These are phyloP conservation scores for Apiospora koreana DNA, from an alignment of 2,329 filamentous ascomycete genomes.

Conservation along the genomic window DNA sequence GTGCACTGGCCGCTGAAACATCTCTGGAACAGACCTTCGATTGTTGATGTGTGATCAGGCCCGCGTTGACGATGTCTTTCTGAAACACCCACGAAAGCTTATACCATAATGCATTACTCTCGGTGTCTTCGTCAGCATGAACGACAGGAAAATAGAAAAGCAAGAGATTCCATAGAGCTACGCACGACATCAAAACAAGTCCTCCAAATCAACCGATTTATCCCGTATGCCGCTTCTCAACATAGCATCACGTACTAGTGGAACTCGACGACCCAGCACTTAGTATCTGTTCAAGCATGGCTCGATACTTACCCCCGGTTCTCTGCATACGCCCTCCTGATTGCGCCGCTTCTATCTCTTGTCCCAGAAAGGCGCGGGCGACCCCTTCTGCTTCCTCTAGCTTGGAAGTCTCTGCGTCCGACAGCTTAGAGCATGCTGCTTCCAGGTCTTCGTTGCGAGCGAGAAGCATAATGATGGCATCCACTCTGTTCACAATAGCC, in stretches of 20 bases:
- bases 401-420: slow-evolving; percentile 61
- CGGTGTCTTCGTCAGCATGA: not conserved
- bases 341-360: slow-evolving; percentile 36
- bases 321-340: slow-evolving; percentile 12
- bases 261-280: slow-evolving; percentile 12
- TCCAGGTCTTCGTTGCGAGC: slow-evolving; percentile 76
- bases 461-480: slow-evolving; percentile 68
- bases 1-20: not conserved
- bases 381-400: slow-evolving; percentile 67
- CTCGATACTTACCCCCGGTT: slow-evolving; percentile 22
- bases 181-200: not conserved
- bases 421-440: slow-evolving; percentile 68
- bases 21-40: not conserved
- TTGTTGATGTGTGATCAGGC: not conserved
- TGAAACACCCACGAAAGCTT: not conserved
- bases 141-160: not conserved
- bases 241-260: slow-evolving; percentile 6
- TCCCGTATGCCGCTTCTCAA: not conserved
- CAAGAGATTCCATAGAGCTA: not conserved
- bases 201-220: not conserved
- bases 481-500: slow-evolving; percentile 73
- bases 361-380: slow-evolving; percentile 58
- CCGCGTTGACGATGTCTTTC: not conserved
- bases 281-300: slow-evolving; percentile 27
- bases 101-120: not conserved